These are phyloP conservation scores for Fusarium bactridioides DNA, from an alignment of 2,329 filamentous ascomycete species.

Conservation along the genomic window DNA sequence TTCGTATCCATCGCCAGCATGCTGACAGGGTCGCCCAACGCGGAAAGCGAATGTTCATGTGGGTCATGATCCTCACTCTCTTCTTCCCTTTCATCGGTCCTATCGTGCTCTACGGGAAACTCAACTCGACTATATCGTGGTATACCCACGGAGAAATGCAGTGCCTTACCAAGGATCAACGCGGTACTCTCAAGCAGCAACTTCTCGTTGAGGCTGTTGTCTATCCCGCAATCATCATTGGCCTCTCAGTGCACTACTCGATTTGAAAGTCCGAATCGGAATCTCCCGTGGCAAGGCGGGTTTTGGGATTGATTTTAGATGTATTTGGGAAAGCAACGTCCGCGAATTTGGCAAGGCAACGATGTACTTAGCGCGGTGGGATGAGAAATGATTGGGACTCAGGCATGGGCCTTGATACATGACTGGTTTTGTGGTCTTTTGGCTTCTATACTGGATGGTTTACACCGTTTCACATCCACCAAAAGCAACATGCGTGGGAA, in stretches of 20 bases:
- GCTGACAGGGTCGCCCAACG: slow-evolving; percentile 41
- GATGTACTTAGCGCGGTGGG: neutral
- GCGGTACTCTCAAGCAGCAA: slow-evolving; percentile 46
- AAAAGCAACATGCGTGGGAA: neutral
- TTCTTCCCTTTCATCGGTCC: slow-evolving; percentile 58
- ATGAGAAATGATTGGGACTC: neutral
- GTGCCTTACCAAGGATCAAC: slow-evolving; percentile 47
- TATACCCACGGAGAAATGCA: slow-evolving; percentile 56
- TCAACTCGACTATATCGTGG: slow-evolving; percentile 58
- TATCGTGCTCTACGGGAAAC: slow-evolving; percentile 53
- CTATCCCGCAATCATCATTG: slow-evolving; percentile 45
- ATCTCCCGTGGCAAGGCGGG: neutral
- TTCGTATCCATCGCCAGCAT: slow-evolving; percentile 41
- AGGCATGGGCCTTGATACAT: neutral
- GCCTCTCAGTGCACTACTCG: slow-evolving; percentile 45
- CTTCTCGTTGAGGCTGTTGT: slow-evolving; percentile 48
- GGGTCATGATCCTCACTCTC: slow-evolving; percentile 50
- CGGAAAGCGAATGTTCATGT: slow-evolving; percentile 49
- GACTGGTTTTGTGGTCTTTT: neutral
- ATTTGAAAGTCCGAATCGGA: neutral
- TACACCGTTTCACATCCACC: neutral
- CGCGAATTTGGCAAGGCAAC: neutral
- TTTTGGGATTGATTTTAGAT: slow-evolving; percentile 8
- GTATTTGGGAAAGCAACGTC: neutral
- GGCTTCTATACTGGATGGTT: neutral